Evolutionary conservation across 1,284 basidiomycete genomes (phyloP), one percentile per base, ranked within the genome.

Genomic region (Cryptococcus sp.): DNA sequence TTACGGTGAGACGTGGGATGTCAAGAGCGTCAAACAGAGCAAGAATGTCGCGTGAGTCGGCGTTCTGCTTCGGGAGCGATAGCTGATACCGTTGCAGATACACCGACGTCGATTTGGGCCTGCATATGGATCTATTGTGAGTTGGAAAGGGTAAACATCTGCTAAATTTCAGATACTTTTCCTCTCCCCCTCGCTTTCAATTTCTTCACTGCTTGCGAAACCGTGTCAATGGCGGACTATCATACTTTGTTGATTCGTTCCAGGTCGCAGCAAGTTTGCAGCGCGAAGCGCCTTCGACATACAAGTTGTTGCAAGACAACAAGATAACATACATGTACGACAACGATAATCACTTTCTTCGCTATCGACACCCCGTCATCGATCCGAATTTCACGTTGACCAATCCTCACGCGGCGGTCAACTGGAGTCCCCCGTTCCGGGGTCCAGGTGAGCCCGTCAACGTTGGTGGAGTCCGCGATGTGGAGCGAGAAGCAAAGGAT

Each of bases 341-440:
- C 71, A 95, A 94, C 69, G 91, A 91, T 68, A 87, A 87, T 0
- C 89, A 95, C 66, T 89, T 92, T 72, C 83, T 93, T n/a, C 85
- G 88, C 62, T 79, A 82, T 64, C 77, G 83, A n/a, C 93, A 93
- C 72, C 86, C 87, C 0, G 91, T 91, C 2, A 87, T 98, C 70
- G 81, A 91, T 20, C 57, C 52, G 5, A 23, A 41, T 19, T 39
- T 16, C 55, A 54, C 17, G 6, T n/a, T 45, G 23, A 22, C 20
- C 17, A 52, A 58, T 60, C 46, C 59, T 54, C 59, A 65, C 44
- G 52, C 55, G 40, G 84, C 86, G 59, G 83, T 98, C 72, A 96
- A 94, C 78, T 98, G 96, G 78, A 89, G 89, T 4, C 95, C 95
- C 0, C 95, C 94, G 0, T 99, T 98, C 83, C 93, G 97, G 79